These are phyloP conservation scores for Fusarium protoensiforme DNA, from an alignment of 2,329 filamentous ascomycete species.

Conservation along the genomic window DNA sequence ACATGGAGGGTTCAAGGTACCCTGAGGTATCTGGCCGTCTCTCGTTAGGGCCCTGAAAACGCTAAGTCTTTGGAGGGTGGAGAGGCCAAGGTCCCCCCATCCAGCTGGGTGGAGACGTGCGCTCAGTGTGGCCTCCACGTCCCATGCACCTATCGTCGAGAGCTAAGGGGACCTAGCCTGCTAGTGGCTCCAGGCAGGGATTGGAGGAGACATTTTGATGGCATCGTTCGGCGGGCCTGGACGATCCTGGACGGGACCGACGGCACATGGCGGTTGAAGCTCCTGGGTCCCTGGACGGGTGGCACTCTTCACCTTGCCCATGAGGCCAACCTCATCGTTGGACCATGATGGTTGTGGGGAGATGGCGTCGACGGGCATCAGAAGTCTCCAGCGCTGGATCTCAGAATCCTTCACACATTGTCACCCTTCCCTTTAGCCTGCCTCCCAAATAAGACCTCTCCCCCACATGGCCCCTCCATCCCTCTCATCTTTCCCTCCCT, in stretches of 20 bases:
- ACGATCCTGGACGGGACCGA: conserved; percentile 37
- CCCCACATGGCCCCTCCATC: conserved; percentile 46
- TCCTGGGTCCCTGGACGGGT: conserved; percentile 14
- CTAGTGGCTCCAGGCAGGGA: conserved; percentile 26
- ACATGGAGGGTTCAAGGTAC: conserved; percentile 34
- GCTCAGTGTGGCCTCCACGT: conserved; percentile 33
- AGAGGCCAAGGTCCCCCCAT: conserved; percentile 32
- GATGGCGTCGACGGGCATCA: conserved; percentile 38
- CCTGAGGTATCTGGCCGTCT: conserved; percentile 36
- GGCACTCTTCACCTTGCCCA: conserved; percentile 33
- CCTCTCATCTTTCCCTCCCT: conserved; percentile 40
- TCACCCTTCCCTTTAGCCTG: conserved; percentile 28
- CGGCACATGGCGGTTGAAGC: conserved; percentile 35
- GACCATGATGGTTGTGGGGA: conserved; percentile 41
- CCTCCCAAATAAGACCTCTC: conserved; percentile 48
- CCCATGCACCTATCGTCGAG: conserved; percentile 35
- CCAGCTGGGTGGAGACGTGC: conserved; percentile 34
- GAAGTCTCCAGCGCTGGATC: conserved; percentile 38
- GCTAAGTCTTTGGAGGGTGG: conserved; percentile 40
- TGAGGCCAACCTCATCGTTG: conserved; percentile 35
- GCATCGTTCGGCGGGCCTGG: conserved; percentile 29
- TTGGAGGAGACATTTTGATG: conserved; percentile 25
- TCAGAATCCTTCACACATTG: conserved; percentile 41
- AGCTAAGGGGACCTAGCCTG: conserved; percentile 27
- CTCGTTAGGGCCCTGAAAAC: conserved; percentile 30